Base-by-base conservation (phyloP, 31 red algal species). In the Asparagopsis taxiformis region DNA sequence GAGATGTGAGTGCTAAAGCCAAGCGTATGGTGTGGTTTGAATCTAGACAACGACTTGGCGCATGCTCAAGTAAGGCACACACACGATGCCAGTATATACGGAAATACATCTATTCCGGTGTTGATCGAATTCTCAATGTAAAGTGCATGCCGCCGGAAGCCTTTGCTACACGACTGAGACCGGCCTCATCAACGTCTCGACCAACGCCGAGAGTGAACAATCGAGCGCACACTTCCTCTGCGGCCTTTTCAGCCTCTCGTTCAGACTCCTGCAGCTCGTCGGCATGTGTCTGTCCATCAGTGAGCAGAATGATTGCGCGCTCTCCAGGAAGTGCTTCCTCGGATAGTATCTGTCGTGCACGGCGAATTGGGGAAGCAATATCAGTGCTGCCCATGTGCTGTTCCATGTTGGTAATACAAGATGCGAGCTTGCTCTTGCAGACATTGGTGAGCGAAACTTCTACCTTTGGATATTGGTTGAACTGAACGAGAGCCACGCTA, bases 331-430 rank as follows among this genome's bases (percentile, higher is more conserved):
- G 30, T 4, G 66, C 69, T 35, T 88, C 84, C 19, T 77, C 75
- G 7, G 86, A 50, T 6, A 97, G 53, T 7, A 97, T 87, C 49
- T 90, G 54, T 15, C 76, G 46, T n/a, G 87, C 86, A 7, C 69
- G 54, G 22, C 80, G 72, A 59, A 97, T 72, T 23, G 93, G 93
- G 16, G 86, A 71, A 33, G 76, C 79, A 37, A 97, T 91, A 44
- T 97, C 93, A 13, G 93, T 97, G 53, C 80, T 87, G 35, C 93
- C 93, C 87, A 91, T 97, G 55, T 91, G 59, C 75, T 97, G 93
- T 64, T 97, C 68, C 86, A 97, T 82, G 46, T 66, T 75, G 38
- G 87, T 67, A 44, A 97, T 79, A 23, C 72, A 46, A 10, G 74
- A 51, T 54, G 66, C 58, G 17, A 90, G 68, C 60, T 73, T 69